These are phyloP conservation scores for Exophiala phaeomuriformis DNA, from an alignment of 2,329 filamentous ascomycete species.

Conservation along the genomic window DNA sequence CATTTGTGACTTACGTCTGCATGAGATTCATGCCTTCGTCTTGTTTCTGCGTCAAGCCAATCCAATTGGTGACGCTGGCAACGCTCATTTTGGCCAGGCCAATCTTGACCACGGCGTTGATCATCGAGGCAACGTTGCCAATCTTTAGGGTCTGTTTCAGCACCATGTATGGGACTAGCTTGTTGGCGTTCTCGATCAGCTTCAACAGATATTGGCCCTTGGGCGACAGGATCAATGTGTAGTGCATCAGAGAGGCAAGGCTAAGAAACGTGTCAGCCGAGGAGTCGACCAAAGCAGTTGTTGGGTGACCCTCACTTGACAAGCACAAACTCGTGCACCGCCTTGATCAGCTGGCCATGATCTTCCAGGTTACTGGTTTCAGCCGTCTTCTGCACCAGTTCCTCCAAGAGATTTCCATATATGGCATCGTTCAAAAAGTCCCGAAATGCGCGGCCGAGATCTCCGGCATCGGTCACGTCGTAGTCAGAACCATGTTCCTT, in stretches of 20 bases:
- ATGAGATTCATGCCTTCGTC: constrained; percentile 76
- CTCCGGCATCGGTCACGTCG: constrained; percentile 51
- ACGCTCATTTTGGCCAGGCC: constrained; percentile 72
- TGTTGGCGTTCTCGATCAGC: constrained; percentile 62
- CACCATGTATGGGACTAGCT: constrained; percentile 62
- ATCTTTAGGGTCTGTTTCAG: constrained; percentile 66
- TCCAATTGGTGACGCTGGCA: constrained; percentile 68
- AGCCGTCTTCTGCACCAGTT: constrained; percentile 55
- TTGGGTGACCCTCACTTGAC: constrained; percentile 52
- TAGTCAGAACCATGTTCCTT: constrained; percentile 40
- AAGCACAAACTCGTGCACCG: constrained; percentile 60
- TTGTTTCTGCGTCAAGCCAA: constrained; percentile 62
- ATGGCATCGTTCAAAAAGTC: constrained; percentile 59
- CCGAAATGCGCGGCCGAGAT: constrained; percentile 58
- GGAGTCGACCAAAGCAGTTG: neutral
- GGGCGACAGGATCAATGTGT: constrained; percentile 63
- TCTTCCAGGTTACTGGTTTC: constrained; percentile 57
- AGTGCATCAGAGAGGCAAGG: constrained; percentile 66
- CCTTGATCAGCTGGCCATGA: constrained; percentile 56
- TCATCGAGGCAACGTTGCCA: constrained; percentile 75
- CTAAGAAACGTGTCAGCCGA: constrained; percentile 35
- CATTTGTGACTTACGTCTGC: constrained; percentile 46
- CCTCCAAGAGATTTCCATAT: constrained; percentile 60
- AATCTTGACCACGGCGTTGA: constrained; percentile 64
- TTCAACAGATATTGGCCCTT: constrained; percentile 68